These are phyloP conservation scores for Neurospora sp. DNA, from an alignment of 495 filamentous ascomycete species.

Conservation along the genomic window DNA sequence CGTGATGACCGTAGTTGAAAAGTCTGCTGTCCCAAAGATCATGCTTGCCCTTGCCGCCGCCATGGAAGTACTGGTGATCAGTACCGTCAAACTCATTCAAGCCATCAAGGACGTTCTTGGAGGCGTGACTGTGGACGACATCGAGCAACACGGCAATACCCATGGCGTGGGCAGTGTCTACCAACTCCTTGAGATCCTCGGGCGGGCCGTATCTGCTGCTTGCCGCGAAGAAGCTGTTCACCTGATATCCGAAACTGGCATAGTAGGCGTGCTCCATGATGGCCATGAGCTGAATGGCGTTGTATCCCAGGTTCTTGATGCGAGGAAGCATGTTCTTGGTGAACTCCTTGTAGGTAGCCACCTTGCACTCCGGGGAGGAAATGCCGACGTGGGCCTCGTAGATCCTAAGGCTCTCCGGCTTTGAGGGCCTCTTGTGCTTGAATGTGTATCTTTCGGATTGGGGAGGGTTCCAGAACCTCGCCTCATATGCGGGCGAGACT, in stretches of 20 bases:
- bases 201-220: conserved; percentile 92
- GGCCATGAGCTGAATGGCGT: conserved; percentile 97
- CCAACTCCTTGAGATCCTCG: conserved; percentile 91
- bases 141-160: conserved; percentile 89
- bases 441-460: conserved; percentile 63
- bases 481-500: conserved; percentile 86
- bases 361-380: conserved; percentile 77
- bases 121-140: conserved; percentile 95
- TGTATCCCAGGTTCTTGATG: conserved; percentile 87
- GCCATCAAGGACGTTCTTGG: conserved; percentile 91
- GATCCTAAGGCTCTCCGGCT: conserved; percentile 76
- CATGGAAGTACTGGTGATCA: conserved; percentile 94
- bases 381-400: conserved; percentile 99
- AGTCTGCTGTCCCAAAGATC: conserved; percentile 92
- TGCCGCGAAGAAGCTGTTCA: conserved; percentile 97
- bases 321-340: conserved; percentile 83
- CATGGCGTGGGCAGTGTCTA: conserved; percentile 88
- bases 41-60: conserved; percentile 69
- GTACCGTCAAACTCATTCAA: conserved; percentile 91
- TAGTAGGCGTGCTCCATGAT: conserved; percentile 99
- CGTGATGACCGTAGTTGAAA: conserved; percentile 94
- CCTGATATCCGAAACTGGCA: conserved; percentile 95
- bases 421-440: conserved; percentile 72
- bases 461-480: conserved; percentile 94
- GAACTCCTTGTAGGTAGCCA: conserved; percentile 95